Evolutionary conservation across 192 early-diverging fungal species (phyloP), one percentile per base, ranked within the genome.

Genomic region (Coemansia sp.): DNA sequence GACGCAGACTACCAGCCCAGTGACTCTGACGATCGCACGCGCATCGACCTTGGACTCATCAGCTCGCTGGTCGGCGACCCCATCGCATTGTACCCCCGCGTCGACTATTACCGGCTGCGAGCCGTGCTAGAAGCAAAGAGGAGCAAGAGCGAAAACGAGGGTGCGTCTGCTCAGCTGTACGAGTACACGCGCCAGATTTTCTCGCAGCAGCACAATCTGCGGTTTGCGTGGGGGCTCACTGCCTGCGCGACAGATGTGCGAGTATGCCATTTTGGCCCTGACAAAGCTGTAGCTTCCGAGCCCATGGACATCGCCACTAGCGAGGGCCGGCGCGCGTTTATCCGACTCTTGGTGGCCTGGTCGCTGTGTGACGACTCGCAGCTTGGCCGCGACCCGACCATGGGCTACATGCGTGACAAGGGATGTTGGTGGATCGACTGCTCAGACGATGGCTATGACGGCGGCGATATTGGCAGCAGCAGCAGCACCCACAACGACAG

Each of bases 171-270:
- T 25, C 60, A 59, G 54, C 20, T 46, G 25, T 19, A 37, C 15
- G 42, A 39, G 3, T 59, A 63, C 68, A 45, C 60, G 6, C 3
- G 40, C n/a, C 20, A 37, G 40, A 37, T 71, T 11, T 60, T 60
- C 22, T 1, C 22, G 4, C 14, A 10, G 27, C 70, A 71, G 46
- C 20, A 22, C 2, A 8, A 65, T 7, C 36, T 62, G 14, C 70
- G 70, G 24, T 65, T 40, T 32, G 53, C 46, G 2, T 71, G 62
- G 62, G 70, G 62, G 0, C n/a, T 65, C 4, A 56, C 58, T 1
- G 17, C 59, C 14, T 70, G 68, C 19, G 45, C 31, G 6, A 20
- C 31, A 6, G 36, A 59, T 1, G 36, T 59, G 8, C 36, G 49
- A 7, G 38, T 25, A 5, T 58, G 22, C n/a, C 38, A 62, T 15